phyloP scores from a whole-genome alignment of 805 yeast species.

The Lipomyces mesembrius region DNA sequence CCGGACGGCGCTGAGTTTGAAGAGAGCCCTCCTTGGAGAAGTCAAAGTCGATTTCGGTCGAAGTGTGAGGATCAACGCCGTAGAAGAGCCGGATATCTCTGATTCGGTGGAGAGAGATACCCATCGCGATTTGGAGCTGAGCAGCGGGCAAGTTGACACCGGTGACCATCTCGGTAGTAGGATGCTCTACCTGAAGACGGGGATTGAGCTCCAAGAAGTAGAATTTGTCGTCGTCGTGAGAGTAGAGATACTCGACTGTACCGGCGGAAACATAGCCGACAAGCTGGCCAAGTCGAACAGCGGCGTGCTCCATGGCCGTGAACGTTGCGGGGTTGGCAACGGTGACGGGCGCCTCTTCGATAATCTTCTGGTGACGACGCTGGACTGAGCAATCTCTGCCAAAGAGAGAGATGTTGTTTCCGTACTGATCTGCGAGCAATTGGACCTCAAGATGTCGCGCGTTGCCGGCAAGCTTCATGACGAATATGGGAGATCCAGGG shows the following conservation, averaged over 20 bases:
- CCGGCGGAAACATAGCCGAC: constrained; percentile 99
- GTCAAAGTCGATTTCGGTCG: constrained; percentile 88
- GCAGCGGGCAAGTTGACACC: constrained; percentile 99
- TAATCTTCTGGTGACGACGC: constrained; percentile 98
- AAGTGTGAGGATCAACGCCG: constrained; percentile 94
- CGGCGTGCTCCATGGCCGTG: constrained; percentile 92
- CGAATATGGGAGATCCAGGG: constrained; percentile 98
- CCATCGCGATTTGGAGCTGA: constrained; percentile 99
- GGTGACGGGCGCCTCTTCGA: constrained; percentile 99
- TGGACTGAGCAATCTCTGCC: constrained; percentile 99
- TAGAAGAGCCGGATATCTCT: constrained; percentile 89
- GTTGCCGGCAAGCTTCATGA: constrained; percentile 95
- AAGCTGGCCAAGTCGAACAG: constrained; percentile 92
- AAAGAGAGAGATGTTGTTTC: constrained; percentile 93
- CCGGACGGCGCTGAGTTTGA: constrained; percentile 85
- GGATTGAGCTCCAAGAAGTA: constrained; percentile 97
- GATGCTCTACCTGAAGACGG: constrained; percentile 99
- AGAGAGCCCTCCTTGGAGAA: constrained; percentile 74
- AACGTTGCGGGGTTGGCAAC: constrained; percentile 87
- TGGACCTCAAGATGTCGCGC: constrained; percentile 99
- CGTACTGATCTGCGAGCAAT: constrained; percentile 96
- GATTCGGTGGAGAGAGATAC: constrained; percentile 94
- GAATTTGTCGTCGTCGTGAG: constrained; percentile 91
- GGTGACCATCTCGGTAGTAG: constrained; percentile 99
- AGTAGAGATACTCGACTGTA: constrained; percentile 96